Base-by-base conservation (phyloP, 2,329 filamentous ascomycete genomes). In the Malbranchea zuffiana region DNA sequence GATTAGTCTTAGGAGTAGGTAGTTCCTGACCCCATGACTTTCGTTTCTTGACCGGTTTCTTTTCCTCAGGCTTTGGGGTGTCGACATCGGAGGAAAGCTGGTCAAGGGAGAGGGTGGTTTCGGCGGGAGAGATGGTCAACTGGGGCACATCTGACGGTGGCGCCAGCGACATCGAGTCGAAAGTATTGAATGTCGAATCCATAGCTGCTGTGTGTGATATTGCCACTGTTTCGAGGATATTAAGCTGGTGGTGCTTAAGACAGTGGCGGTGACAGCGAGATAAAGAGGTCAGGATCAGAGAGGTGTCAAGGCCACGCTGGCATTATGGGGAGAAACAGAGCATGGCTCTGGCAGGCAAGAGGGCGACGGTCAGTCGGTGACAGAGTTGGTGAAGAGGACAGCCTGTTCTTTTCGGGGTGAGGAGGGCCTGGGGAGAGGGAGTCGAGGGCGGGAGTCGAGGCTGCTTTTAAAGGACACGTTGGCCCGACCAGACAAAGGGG, bases 1-100 rank as follows among this genome's bases (percentile, higher is more conserved):
- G 76, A 55, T 88, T 92, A 20, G 90, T 96, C 73, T 95, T 96
- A 28, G 90, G 90, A 56, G 92, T 84, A 12, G 90, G 90, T 26
- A 96, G 77, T 59, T 93, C 84, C 63, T 98, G 90, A 33, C 90
- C 90, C 90, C 90, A 98, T 32, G 90, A 96, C 67, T 96, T 98
- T 53, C 90, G 74, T 75, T 95, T 95, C 75, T 95, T 95, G 23
- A 72, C 66, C 1, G 74, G 71, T 67, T 84, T 90, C 71, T 82
- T 84, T 42, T 63, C 60, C 31, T 79, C 73, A 0, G 59, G 28
- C 43, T 48, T 55, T 24, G 25, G 46, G 20, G 16, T 43, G 17
- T 47, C 43, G 17, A 49, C 40, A 6, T 35, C 37, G 2, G 54
- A 45, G 3, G 49, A 40, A 18, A 40, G 8, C n/a, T 40, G 36